phyloP scores from a whole-genome alignment of 1,284 basidiomycete genomes.

The Xerocomus nothofagi region DNA sequence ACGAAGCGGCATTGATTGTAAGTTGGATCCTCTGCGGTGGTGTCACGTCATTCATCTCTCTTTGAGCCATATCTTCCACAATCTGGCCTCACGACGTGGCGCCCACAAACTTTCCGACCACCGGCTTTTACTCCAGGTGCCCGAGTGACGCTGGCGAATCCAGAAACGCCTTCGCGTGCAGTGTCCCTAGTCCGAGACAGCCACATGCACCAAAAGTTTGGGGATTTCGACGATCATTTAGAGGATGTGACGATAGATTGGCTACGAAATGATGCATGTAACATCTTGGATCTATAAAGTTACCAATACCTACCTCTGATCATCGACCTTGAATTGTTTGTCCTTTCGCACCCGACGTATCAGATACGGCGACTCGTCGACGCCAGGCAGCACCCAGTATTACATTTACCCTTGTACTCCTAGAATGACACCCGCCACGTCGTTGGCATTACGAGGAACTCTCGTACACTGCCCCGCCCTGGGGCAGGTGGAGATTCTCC shows the following conservation, averaged over 20 bases:
- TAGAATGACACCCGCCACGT: too few relatives aligned
- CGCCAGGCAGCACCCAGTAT: too few relatives aligned
- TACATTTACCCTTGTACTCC: too few relatives aligned
- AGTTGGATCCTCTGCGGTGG: constrained; percentile 24
- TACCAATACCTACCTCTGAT: too few relatives aligned
- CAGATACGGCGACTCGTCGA: too few relatives aligned
- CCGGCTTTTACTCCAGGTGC: constrained; percentile 48
- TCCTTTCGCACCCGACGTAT: too few relatives aligned
- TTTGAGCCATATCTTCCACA: constrained; percentile 49
- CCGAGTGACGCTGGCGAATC: constrained; percentile 44
- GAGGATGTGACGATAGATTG: constrained; percentile 72
- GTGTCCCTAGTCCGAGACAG: constrained; percentile 48
- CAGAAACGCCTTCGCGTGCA: constrained; percentile 46
- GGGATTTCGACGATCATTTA: constrained; percentile 78
- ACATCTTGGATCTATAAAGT: constrained; percentile 28
- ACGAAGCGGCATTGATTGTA: constrained; percentile 56
- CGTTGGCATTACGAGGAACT: constrained; percentile 44
- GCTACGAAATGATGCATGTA: constrained; percentile 54
- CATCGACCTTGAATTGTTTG: too few relatives aligned
- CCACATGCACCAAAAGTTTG: constrained; percentile 53
- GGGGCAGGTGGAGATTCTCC: constrained; percentile 52
- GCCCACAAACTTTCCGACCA: constrained; percentile 37
- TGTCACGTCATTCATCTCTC: constrained; percentile 4
- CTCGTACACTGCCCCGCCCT: constrained; percentile 57
- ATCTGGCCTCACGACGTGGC: constrained; percentile 44